Evolutionary conservation across 345 rosid species (phyloP).

Genomic region (Crucihimalaya himalaica): DNA sequence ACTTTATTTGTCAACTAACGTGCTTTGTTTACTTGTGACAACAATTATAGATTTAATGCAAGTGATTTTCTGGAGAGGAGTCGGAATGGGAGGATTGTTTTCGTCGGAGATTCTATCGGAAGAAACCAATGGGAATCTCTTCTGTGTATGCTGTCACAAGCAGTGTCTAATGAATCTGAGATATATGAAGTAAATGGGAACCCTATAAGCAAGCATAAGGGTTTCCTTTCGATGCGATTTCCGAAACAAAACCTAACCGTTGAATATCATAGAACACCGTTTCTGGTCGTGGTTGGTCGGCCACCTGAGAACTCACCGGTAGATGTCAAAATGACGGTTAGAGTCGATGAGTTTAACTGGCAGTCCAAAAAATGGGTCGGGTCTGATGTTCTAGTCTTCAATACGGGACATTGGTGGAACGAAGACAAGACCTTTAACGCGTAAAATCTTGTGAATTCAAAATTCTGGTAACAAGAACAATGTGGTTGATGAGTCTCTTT

Average conservation of each 20-base stretch:
- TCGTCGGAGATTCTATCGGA: constrained; percentile 87
- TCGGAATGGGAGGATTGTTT: constrained; percentile 72
- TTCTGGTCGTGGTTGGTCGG: constrained; percentile 57
- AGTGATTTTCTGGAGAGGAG: constrained; percentile 67
- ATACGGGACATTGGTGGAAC: constrained; percentile 89
- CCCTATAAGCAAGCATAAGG: constrained; percentile 79
- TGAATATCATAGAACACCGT: constrained; percentile 78
- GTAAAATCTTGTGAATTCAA: constrained; percentile 26
- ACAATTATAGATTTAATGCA: constrained; percentile 63
- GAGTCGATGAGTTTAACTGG: constrained; percentile 72
- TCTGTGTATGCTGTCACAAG: constrained; percentile 68
- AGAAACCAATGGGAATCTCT: constrained; percentile 96
- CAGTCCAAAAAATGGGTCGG: constrained; percentile 60
- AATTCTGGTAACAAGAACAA: neutral
- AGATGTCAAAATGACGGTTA: constrained; percentile 48
- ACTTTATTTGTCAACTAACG: neutral
- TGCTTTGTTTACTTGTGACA: neutral
- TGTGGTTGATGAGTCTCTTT: neutral
- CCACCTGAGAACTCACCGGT: constrained; percentile 57
- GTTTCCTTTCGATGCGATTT: constrained; percentile 81
- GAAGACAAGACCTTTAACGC: constrained; percentile 57
- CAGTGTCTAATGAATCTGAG: constrained; percentile 56
- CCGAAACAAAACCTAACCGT: constrained; percentile 63
- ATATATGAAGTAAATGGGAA: constrained; percentile 69
- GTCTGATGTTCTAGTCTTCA: constrained; percentile 72